Base-by-base conservation (phyloP, 345 rosid genomes). In the Boechera stricta region DNA sequence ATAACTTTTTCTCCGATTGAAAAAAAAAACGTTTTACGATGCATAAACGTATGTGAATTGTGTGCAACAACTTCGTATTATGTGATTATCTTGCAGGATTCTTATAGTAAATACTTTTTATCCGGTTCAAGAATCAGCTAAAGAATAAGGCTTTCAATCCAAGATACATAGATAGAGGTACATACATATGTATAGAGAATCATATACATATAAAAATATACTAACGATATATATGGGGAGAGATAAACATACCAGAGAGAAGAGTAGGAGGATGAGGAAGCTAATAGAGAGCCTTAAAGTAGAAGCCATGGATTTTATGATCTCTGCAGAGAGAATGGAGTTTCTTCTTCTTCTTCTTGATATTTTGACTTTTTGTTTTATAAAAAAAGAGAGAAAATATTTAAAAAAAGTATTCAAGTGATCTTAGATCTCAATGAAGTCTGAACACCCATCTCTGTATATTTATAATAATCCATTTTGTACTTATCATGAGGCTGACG, bases 221-320 rank as follows among this genome's bases (percentile, higher is more conserved):
- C 18, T 44, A 11, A 44, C 24, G 4, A 12, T 35, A 24, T 35
- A 58, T 48, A 35, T 24, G 13, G 18, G 3, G n/a, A 38, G n/a
- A 10, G 7, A 12, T 48, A 29, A 59, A 60, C 58, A 67, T 52
- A 79, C 82, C 82, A 73, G 60, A 79, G 82, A 79, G 65, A 73
- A 67, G 66, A 77, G 10, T 74, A 73, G 49, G 41, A 67, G 32
- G 64, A 24, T 45, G 66, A 55, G 29, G 53, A 73, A 60, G 59
- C 31, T 67, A 52, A 32, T 1, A 44, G 45, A 79, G 71, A 79
- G 16, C 41, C 13, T 32, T 32, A 61, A 60, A 60, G 74, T 52
- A 4, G 71, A 67, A 35, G 78, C 78, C 82, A 79, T 79, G 56
- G 69, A 60, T 31, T 31, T 12, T 47, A 44, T 32, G 10, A 15